phyloP scores from a whole-genome alignment of 2,329 filamentous ascomycete genomes.

The Stemphylium beticola region DNA sequence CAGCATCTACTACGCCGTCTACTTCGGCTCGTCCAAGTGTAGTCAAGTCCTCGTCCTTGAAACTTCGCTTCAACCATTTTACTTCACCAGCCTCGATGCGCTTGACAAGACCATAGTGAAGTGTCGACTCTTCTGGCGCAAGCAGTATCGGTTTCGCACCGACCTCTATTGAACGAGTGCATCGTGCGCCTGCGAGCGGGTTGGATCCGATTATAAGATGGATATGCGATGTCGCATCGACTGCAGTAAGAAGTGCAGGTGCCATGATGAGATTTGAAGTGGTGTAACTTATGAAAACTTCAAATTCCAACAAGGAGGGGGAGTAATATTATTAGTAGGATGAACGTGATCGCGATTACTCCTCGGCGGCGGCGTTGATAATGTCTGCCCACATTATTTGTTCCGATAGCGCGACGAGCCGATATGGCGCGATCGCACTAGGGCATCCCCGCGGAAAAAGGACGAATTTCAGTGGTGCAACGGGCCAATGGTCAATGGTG shows the following conservation, averaged over 20 bases:
- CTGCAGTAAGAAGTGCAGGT: constrained; percentile 71
- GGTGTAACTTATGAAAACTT: neutral
- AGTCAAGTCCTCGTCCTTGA: constrained; percentile 74
- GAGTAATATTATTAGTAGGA: constrained; percentile 15
- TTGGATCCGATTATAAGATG: constrained; percentile 89
- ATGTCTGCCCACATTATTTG: constrained; percentile 30
- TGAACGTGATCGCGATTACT: constrained; percentile 14
- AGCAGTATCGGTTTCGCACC: constrained; percentile 83
- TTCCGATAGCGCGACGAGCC: constrained; percentile 44
- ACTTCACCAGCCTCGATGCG: constrained; percentile 71
- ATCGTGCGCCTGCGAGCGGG: constrained; percentile 84
- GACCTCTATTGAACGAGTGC: constrained; percentile 77
- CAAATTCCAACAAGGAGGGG: constrained; percentile 2
- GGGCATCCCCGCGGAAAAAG: constrained; percentile 30
- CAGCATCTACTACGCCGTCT: constrained; percentile 80
- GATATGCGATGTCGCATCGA: constrained; percentile 71
- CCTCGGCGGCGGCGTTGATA: constrained; percentile 23
- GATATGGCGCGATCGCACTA: constrained; percentile 28
- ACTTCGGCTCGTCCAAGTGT: constrained; percentile 82
- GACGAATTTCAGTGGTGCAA: constrained; percentile 6
- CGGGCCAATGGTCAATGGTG: constrained; percentile 16
- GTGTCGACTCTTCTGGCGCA: constrained; percentile 67
- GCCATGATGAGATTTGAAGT: constrained; percentile 42
- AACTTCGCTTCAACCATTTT: constrained; percentile 69
- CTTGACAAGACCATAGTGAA: constrained; percentile 67